Percentiles rank a stretch among this genome's conserved stretches.
These are phyloP conservation scores for Jamesozyma piceae DNA, from an alignment of 805 yeast genomes.

Conservation along the genomic window DNA sequence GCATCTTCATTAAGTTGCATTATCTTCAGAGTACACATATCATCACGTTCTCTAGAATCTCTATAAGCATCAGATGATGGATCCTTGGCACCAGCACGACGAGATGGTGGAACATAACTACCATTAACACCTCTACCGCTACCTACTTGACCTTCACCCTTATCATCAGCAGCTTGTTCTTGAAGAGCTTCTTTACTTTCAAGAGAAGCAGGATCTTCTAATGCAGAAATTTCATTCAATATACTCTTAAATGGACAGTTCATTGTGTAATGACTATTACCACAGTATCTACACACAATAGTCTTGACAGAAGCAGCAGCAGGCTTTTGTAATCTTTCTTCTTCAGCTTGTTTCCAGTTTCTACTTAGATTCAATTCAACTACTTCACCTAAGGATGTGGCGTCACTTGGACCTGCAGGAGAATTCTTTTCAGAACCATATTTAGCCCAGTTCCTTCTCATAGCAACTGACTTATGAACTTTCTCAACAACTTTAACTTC, in stretches of 20 bases:
- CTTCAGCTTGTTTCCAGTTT: constrained; percentile 68
- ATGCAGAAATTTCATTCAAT: constrained; percentile 44
- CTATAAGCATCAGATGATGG: constrained; percentile 35
- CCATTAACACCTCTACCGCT: constrained; percentile 30
- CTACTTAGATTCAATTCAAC: constrained; percentile 67
- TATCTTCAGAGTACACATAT: constrained; percentile 77
- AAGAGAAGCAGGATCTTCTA: constrained; percentile 28
- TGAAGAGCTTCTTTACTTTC: constrained; percentile 28
- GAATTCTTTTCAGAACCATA: constrained; percentile 72
- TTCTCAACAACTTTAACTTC: constrained; percentile 68
- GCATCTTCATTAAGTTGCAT: constrained; percentile 84
- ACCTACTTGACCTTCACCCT: constrained; percentile 26
- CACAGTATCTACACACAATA: constrained; percentile 80
- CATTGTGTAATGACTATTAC: constrained; percentile 86
- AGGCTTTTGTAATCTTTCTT: constrained; percentile 49
- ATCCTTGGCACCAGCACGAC: constrained; percentile 34
- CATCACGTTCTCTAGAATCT: constrained; percentile 60
- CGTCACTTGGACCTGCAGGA: constrained; percentile 78
- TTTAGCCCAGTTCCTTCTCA: constrained; percentile 77
- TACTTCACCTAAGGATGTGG: constrained; percentile 83
- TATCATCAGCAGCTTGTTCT: constrained; percentile 24
- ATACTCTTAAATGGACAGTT: constrained; percentile 95
- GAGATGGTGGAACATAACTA: constrained; percentile 56
- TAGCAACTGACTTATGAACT: constrained; percentile 81
- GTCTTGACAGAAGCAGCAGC: constrained; percentile 36